Conservation (phyloP, 2,329 filamentous ascomycete genomes). For the Clarireedia sp. region DNA sequence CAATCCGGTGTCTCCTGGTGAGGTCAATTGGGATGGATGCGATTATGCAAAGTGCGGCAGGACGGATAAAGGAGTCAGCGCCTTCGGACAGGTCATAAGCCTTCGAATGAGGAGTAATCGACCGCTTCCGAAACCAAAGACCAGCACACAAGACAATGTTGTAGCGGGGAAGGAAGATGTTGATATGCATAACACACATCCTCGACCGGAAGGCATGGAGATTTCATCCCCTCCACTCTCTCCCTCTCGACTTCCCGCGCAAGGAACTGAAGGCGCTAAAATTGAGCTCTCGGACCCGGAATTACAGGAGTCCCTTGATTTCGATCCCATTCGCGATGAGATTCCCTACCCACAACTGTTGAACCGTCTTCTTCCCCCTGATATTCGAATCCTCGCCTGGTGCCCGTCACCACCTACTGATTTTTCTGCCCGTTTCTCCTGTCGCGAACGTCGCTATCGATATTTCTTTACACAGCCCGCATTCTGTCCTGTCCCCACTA, state of each 20-base stretch:
- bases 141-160: slow-evolving; percentile 7
- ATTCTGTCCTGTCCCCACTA: slow-evolving; percentile 59
- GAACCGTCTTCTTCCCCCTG: slow-evolving; percentile 79
- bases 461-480: slow-evolving; percentile 98
- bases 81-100: slow-evolving; percentile 91
- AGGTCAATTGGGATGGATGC: slow-evolving; percentile 72
- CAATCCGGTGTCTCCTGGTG: slow-evolving; percentile 37
- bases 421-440: slow-evolving; percentile 90
- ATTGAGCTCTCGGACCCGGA: slow-evolving; percentile 15
- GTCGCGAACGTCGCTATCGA: slow-evolving; percentile 81
- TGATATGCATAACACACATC: slow-evolving; percentile 18
- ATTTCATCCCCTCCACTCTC: slow-evolving; percentile 21
- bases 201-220: slow-evolving; percentile 22
- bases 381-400: slow-evolving; percentile 90
- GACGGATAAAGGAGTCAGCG: slow-evolving; percentile 88
- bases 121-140: slow-evolving; percentile 41
- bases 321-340: slow-evolving; percentile 70
- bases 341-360: slow-evolving; percentile 75
- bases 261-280: background rate
- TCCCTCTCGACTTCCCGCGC: slow-evolving; percentile 10
- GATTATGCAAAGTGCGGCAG: slow-evolving; percentile 94
- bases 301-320: slow-evolving; percentile 34
- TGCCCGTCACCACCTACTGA: slow-evolving; percentile 70
- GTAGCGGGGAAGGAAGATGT: slow-evolving; percentile 8
- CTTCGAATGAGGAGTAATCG: slow-evolving; percentile 73